A percentile compares a stretch with the other conserved stretches of the same genome.
Conservation (phyloP, 2,329 filamentous ascomycete species). For the Ophiostoma sp. region DNA sequence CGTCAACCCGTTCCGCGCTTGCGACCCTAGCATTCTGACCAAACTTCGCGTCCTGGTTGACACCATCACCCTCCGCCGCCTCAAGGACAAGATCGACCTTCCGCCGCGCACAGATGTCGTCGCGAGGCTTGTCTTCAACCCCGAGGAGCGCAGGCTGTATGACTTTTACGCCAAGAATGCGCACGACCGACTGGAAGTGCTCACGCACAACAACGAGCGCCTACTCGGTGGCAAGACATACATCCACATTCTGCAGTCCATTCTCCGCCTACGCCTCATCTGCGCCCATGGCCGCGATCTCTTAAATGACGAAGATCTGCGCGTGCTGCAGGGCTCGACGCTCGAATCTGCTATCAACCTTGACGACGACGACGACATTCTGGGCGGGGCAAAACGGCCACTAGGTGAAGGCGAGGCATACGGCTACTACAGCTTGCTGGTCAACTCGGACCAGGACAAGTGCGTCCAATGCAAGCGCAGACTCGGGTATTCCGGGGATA, state of each 20-base stretch:
- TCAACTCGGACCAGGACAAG: constrained; percentile 68
- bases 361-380: constrained; percentile 65
- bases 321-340: constrained; percentile 73
- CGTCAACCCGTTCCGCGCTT: constrained; percentile 77
- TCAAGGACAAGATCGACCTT: constrained; percentile 86
- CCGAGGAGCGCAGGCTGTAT: constrained; percentile 71
- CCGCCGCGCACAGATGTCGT: constrained; percentile 68
- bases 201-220: constrained; percentile 59
- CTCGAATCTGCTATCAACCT: constrained; percentile 82
- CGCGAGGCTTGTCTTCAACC: constrained; percentile 67
- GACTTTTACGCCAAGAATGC: constrained; percentile 79
- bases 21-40: constrained; percentile 74
- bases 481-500: constrained; percentile 47
- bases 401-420: constrained; percentile 70
- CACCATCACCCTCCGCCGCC: constrained; percentile 83
- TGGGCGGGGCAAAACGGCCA: constrained; percentile 42
- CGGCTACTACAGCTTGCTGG: constrained; percentile 77
- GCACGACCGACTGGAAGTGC: constrained; percentile 69
- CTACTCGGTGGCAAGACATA: constrained; percentile 80
- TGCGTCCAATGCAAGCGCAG: constrained; percentile 67
- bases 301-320: constrained; percentile 75
- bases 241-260: constrained; percentile 86
- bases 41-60: constrained; percentile 86
- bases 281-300: constrained; percentile 94
- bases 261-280: constrained; percentile 80